These are phyloP conservation scores for Eruca vesicaria DNA, from an alignment of 441 rosid species.

Conservation along the genomic window DNA sequence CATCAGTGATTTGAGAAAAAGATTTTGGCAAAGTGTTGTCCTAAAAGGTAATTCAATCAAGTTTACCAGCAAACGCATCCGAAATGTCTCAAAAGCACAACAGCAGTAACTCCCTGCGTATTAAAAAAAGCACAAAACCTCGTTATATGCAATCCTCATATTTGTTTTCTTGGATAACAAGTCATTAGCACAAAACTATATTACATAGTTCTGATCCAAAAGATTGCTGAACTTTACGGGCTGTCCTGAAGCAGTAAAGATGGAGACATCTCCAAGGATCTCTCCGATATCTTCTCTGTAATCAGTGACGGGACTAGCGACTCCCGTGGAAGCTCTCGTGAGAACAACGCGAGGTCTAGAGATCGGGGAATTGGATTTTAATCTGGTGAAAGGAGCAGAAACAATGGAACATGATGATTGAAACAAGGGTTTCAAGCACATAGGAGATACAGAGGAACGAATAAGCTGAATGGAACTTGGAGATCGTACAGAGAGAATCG, in stretches of 20 bases:
- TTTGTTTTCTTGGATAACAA: background rate
- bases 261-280: conserved; percentile 53
- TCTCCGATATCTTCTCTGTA: conserved; percentile 38
- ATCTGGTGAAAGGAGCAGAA: conserved; percentile 13
- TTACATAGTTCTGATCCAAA: conserved; percentile 71
- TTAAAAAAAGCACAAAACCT: background rate
- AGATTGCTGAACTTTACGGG: conserved; percentile 62
- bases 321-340: conserved; percentile 41
- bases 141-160: background rate
- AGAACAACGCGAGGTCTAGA: conserved; percentile 10
- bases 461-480: conserved; percentile 9
- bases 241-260: conserved; percentile 63
- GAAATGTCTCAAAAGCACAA: conserved; percentile 79
- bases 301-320: conserved; percentile 32
- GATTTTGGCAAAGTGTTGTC: no score
- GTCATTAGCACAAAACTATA: background rate
- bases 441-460: background rate
- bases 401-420: background rate
- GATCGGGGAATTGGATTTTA: background rate
- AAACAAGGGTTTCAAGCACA: background rate
- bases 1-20: background rate
- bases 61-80: conserved; percentile 81
- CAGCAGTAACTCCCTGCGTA: conserved; percentile 69
- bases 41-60: background rate
- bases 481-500: conserved; percentile 19